Percentiles rank a stretch among this genome's conserved stretches.
Evolutionary conservation across 495 filamentous ascomycete species (phyloP).

Genomic region (Neurospora terricola): DNA sequence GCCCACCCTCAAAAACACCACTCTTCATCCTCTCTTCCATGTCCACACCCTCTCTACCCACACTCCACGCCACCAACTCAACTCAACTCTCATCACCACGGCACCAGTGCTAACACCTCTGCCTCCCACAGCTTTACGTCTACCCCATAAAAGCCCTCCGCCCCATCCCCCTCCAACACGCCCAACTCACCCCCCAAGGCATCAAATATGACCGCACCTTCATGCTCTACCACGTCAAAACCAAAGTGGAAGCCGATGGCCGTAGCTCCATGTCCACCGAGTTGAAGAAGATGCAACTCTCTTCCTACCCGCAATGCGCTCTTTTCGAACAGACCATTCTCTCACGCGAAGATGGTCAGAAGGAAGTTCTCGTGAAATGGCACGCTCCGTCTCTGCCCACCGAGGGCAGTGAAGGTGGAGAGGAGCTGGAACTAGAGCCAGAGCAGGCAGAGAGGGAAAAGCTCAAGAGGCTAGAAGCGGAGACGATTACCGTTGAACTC

Average conservation of each 20-base stretch:
- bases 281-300: conserved; percentile 58
- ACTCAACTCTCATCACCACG: background rate
- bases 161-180: conserved; percentile 45
- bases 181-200: conserved; percentile 54
- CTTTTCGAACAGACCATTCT: conserved; percentile 56
- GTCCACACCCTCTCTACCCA: background rate
- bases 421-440: background rate
- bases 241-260: background rate
- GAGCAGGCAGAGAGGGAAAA: background rate
- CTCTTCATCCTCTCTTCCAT: background rate
- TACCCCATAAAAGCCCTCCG: conserved; percentile 87
- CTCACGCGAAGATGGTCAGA: background rate
- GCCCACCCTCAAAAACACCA: background rate
- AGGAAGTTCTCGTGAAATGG: background rate
- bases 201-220: conserved; percentile 68
- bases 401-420: background rate
- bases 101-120: background rate
- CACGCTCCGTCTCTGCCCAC: background rate
- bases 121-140: conserved; percentile 54
- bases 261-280: conserved; percentile 13
- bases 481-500: background rate
- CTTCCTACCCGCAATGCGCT: conserved; percentile 51
- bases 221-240: conserved; percentile 56
- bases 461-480: background rate
- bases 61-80: background rate